These are phyloP conservation scores for Botryotinia calthae DNA, from an alignment of 2,329 filamentous ascomycete species.

Conservation along the genomic window DNA sequence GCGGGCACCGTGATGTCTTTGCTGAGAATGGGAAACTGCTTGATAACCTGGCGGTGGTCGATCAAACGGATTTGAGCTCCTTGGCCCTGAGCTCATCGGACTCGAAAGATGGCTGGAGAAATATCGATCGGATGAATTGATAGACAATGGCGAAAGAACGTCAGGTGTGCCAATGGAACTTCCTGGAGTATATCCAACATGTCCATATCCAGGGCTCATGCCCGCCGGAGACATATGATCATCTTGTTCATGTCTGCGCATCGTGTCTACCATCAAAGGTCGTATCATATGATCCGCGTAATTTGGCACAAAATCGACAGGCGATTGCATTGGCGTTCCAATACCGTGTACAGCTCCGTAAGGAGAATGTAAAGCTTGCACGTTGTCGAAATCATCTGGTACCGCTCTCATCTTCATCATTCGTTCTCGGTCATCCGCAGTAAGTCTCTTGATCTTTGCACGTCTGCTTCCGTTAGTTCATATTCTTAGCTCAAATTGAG, in stretches of 20 bases:
- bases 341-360: constrained; percentile 53
- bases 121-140: constrained; percentile 54
- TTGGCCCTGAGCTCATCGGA: constrained; percentile 48
- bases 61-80: constrained; percentile 53
- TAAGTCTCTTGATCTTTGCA: constrained; percentile 70
- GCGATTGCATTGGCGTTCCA: constrained; percentile 38
- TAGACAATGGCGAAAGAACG: constrained; percentile 56
- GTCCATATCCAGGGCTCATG: constrained; percentile 65
- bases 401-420: constrained; percentile 72
- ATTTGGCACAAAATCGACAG: constrained; percentile 42
- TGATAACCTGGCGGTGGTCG: constrained; percentile 52
- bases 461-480: constrained; percentile 46
- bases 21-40: constrained; percentile 45
- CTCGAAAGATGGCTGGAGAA: constrained; percentile 49
- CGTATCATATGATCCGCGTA: constrained; percentile 57
- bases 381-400: constrained; percentile 68
- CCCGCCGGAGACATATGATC: constrained; percentile 66
- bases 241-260: constrained; percentile 61
- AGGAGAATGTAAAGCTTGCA: constrained; percentile 65
- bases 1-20: constrained; percentile 46
- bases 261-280: constrained; percentile 65
- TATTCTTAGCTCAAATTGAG: not conserved
- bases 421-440: constrained; percentile 65
- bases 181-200: constrained; percentile 61
- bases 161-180: constrained; percentile 52